A percentile compares a stretch with the other conserved stretches of the same genome.
phyloP scores from a whole-genome alignment of 495 filamentous ascomycete species.

The Clohesyomyces aquaticus region DNA sequence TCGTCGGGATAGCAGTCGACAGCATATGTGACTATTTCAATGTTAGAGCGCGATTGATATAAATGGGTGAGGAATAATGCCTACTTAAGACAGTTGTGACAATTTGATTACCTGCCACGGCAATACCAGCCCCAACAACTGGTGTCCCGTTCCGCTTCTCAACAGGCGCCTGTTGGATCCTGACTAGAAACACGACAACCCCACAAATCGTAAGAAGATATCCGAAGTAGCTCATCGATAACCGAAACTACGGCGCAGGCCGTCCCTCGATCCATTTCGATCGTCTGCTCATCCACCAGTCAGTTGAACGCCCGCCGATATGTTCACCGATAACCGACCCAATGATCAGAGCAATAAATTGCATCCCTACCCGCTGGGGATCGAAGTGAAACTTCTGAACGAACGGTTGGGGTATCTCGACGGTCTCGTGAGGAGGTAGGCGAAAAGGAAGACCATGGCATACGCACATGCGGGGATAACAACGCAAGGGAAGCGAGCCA shows the following conservation, averaged over 20 bases:
- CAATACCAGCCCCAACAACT: constrained; percentile 56
- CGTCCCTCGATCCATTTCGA: constrained; percentile 38
- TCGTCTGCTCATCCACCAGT: constrained; percentile 54
- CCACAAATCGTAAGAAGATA: constrained; percentile 55
- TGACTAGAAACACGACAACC: constrained; percentile 57
- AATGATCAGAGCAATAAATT: constrained; percentile 58
- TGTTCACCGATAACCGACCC: constrained; percentile 61
- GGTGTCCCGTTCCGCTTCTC: constrained; percentile 56
- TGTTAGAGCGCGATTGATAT: not conserved
- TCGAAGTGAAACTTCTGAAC: constrained; percentile 57
- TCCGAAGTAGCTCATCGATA: constrained; percentile 60
- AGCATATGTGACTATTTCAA: constrained; percentile 56
- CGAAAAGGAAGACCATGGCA: constrained; percentile 58
- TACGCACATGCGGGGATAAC: constrained; percentile 57
- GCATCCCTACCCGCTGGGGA: constrained; percentile 57
- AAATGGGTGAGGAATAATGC: not conserved
- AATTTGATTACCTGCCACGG: constrained; percentile 58
- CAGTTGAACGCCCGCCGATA: constrained; percentile 54
- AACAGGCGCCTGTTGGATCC: constrained; percentile 46
- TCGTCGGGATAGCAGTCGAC: constrained; percentile 57
- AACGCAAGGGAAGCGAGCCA: constrained; percentile 50
- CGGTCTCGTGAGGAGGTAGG: constrained; percentile 53
- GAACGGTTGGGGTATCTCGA: constrained; percentile 59
- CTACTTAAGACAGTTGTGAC: constrained; percentile 56
- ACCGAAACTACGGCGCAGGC: constrained; percentile 52